Conservation (phyloP, 2,329 filamentous ascomycete genomes). For the Scedosporium aurantiacum region DNA sequence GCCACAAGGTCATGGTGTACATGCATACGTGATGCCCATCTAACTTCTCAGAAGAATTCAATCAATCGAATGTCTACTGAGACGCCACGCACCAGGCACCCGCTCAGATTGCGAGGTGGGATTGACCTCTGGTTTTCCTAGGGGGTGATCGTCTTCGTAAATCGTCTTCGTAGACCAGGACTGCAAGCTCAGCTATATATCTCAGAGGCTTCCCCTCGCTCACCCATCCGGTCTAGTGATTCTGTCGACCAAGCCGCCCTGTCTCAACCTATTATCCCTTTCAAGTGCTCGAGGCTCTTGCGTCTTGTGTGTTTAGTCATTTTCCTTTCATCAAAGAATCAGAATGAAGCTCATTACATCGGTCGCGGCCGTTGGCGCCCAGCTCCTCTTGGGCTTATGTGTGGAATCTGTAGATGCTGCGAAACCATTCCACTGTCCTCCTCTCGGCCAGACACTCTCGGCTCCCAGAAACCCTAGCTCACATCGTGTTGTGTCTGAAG, state of each 20-base stretch:
- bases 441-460: slow-evolving; percentile 29
- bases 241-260: neutral
- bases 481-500: slow-evolving; percentile 18
- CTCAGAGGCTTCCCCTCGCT: neutral
- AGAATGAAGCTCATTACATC: neutral
- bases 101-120: no score
- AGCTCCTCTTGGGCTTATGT: slow-evolving; percentile 10
- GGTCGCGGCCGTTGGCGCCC: slow-evolving; percentile 7
- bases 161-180: neutral
- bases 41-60: no score
- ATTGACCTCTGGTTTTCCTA: no score
- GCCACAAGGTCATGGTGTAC: no score
- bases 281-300: neutral
- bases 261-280: neutral
- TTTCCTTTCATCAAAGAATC: neutral
- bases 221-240: neutral
- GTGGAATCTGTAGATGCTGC: slow-evolving; percentile 18
- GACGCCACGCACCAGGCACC: no score
- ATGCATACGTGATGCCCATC: no score
- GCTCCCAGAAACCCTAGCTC: slow-evolving; percentile 22
- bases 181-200: neutral
- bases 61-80: no score
- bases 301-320: neutral
- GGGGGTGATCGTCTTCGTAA: no score
- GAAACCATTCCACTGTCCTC: slow-evolving; percentile 20